Conservation (phyloP, 2,329 filamentous ascomycete species). For the Aureobasidium sp. region DNA sequence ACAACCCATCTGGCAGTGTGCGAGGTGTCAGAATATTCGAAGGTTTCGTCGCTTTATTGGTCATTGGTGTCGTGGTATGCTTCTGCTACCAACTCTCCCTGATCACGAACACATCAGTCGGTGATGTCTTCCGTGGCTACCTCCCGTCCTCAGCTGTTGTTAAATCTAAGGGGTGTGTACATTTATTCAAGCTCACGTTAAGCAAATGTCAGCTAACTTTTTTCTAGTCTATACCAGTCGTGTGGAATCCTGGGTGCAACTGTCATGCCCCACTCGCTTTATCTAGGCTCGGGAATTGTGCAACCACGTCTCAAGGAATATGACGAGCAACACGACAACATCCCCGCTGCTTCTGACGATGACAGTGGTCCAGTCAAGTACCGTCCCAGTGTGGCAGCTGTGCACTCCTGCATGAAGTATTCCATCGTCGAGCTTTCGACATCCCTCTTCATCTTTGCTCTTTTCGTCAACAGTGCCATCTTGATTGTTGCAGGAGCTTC, state of each 20-base stretch:
- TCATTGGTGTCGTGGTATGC: slow-evolving; percentile 60
- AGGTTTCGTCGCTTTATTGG: slow-evolving; percentile 52
- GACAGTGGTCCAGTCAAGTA: slow-evolving; percentile 24
- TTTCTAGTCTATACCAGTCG: slow-evolving; percentile 51
- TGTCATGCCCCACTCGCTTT: slow-evolving; percentile 62
- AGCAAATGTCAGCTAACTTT: slow-evolving; percentile 15
- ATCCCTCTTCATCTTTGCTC: slow-evolving; percentile 34
- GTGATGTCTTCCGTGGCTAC: slow-evolving; percentile 56
- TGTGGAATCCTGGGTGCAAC: slow-evolving; percentile 72
- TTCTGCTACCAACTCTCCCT: slow-evolving; percentile 62
- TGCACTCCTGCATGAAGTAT: slow-evolving; percentile 32
- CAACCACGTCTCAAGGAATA: slow-evolving; percentile 58
- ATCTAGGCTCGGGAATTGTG: slow-evolving; percentile 60
- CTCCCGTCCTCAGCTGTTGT: slow-evolving; percentile 52
- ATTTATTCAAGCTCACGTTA: background rate
- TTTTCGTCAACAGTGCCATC: slow-evolving; percentile 36
- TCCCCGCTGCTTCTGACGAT: slow-evolving; percentile 22
- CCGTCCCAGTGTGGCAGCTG: slow-evolving; percentile 31
- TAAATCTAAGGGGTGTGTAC: slow-evolving; percentile 44
- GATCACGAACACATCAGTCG: slow-evolving; percentile 46
- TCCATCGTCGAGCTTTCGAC: slow-evolving; percentile 32
- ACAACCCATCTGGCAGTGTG: slow-evolving; percentile 49
- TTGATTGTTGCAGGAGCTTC: slow-evolving; percentile 57
- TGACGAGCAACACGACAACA: slow-evolving; percentile 38
- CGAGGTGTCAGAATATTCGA: slow-evolving; percentile 55